phyloP scores from a whole-genome alignment of 768 basidiomycete species.

The Leccinum disarticulatum region DNA sequence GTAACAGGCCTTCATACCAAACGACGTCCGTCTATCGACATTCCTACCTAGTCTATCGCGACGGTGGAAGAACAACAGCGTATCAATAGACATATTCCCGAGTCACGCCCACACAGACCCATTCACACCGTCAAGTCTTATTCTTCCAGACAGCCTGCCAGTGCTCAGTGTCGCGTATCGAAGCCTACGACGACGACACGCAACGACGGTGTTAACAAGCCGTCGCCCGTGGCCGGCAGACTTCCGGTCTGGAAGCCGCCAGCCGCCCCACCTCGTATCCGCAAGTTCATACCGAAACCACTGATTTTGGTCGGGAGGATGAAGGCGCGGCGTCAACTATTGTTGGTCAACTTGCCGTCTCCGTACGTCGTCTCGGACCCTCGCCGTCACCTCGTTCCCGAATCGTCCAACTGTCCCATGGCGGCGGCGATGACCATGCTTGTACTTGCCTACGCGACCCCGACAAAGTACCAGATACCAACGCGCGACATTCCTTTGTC shows the following conservation, averaged over 20 bases:
- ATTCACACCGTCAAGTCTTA: background rate
- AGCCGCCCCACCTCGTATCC: conserved; percentile 1
- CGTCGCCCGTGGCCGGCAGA: background rate
- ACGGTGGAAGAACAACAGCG: background rate
- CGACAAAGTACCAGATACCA: background rate
- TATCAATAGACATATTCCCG: background rate
- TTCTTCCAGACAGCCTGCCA: background rate
- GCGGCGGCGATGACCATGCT: background rate
- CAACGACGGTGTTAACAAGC: background rate
- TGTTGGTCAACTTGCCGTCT: background rate
- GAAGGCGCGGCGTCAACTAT: conserved; percentile 17
- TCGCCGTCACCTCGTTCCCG: background rate
- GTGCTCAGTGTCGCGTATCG: background rate
- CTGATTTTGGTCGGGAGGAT: conserved; percentile 27
- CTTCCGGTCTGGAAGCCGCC: background rate
- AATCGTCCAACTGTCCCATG: background rate
- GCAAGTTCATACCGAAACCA: conserved; percentile 27
- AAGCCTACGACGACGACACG: conserved; percentile 6
- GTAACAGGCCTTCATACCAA: conserved; percentile 25
- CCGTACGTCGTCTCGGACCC: background rate
- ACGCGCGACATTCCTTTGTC: background rate
- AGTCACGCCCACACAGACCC: background rate
- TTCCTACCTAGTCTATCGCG: background rate
- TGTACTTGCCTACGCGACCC: conserved; percentile 7
- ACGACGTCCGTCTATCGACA: conserved; percentile 9